These are phyloP conservation scores for Boletus subparvulus DNA, from an alignment of 768 basidiomycete species.

Conservation along the genomic window DNA sequence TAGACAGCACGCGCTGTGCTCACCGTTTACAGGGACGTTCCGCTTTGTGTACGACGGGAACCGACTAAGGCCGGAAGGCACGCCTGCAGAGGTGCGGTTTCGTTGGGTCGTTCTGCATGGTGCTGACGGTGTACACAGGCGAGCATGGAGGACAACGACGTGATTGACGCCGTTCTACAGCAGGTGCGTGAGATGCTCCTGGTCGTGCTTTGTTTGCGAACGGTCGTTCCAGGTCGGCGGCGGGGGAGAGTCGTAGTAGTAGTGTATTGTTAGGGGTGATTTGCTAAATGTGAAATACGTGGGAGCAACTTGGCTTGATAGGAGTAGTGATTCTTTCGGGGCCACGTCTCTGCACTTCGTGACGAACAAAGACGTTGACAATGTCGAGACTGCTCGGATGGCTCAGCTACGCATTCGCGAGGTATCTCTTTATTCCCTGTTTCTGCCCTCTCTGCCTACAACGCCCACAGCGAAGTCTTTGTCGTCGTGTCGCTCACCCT, in stretches of 20 bases:
- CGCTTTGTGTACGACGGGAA: conserved; percentile 59
- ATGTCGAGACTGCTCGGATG: conserved; percentile 58
- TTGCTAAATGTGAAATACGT: background rate
- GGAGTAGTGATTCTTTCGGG: too few species aligned
- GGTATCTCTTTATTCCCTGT: conserved; percentile 37
- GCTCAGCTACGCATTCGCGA: conserved; percentile 85
- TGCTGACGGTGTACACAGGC: conserved; percentile 34
- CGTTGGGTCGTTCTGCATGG: background rate
- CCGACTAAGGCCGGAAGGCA: conserved; percentile 47
- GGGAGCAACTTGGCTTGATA: background rate
- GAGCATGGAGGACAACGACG: conserved; percentile 62
- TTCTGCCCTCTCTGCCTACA: background rate
- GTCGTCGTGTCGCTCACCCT: conserved; percentile 78
- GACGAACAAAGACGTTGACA: background rate
- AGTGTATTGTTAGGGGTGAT: background rate
- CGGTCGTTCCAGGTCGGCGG: conserved; percentile 22
- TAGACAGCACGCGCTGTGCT: background rate
- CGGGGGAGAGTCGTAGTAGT: background rate
- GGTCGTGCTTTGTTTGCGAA: background rate
- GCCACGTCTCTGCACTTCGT: too few species aligned
- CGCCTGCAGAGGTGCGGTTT: conserved; percentile 51
- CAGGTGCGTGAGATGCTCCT: conserved; percentile 42
- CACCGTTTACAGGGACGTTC: conserved; percentile 50
- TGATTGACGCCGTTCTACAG: conserved; percentile 57
- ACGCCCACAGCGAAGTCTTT: conserved; percentile 65